These are phyloP conservation scores for Curvularia verruculosa DNA, from an alignment of 2,329 filamentous ascomycete species.

Conservation along the genomic window DNA sequence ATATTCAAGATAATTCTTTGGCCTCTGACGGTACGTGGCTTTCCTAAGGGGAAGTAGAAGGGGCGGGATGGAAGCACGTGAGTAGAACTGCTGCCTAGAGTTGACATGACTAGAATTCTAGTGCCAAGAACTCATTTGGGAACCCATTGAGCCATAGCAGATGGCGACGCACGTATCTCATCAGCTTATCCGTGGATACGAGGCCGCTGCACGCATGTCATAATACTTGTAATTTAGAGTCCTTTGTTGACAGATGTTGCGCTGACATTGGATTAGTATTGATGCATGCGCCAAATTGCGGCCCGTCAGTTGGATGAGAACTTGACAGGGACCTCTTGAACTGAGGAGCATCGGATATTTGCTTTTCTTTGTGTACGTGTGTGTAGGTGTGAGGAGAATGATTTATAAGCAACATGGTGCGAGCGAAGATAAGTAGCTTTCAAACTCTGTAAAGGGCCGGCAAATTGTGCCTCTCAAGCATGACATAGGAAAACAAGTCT, in stretches of 20 bases:
- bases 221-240: neutral
- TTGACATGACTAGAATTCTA: neutral
- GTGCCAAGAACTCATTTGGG: neutral
- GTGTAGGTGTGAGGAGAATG: neutral
- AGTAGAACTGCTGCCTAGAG: neutral
- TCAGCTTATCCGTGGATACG: neutral
- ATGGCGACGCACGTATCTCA: neutral
- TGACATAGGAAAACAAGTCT: slow-evolving; percentile 6
- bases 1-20: neutral
- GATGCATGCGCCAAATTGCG: neutral
- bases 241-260: neutral
- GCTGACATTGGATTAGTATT: neutral
- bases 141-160: neutral
- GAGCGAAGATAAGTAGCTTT: slow-evolving; percentile 1
- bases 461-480: slow-evolving; percentile 3
- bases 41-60: too few relatives aligned
- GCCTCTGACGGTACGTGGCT: too few relatives aligned
- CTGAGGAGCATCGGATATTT: neutral
- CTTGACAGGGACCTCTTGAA: neutral
- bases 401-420: neutral
- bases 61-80: neutral
- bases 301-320: neutral
- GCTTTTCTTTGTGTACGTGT: neutral
- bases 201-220: neutral
- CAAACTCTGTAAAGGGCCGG: neutral